Evolutionary conservation across 768 basidiomycete species (phyloP).

Genomic region (Kwoniella dendrophila): DNA sequence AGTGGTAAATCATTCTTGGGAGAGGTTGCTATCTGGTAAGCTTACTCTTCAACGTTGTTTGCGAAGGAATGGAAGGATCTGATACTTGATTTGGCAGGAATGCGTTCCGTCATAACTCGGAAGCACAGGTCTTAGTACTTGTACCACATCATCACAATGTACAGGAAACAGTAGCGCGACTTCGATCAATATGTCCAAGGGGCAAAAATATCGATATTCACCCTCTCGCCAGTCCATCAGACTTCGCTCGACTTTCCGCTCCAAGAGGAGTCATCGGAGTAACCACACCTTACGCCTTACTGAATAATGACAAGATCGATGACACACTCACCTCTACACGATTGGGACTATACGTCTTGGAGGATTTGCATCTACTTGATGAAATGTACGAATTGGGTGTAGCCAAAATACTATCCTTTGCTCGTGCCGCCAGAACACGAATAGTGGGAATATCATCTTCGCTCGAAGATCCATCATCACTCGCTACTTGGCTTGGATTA

Average conservation of each 20-base stretch:
- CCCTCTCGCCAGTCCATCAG: constrained; percentile 32
- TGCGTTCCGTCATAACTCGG: constrained; percentile 59
- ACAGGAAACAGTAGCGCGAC: constrained; percentile 60
- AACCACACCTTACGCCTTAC: constrained; percentile 42
- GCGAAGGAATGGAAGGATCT: constrained; percentile 15
- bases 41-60: neutral
- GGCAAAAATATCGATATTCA: constrained; percentile 58
- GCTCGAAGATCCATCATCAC: constrained; percentile 74
- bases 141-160: constrained; percentile 66
- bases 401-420: constrained; percentile 69
- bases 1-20: constrained; percentile 79
- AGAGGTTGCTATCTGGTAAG: constrained; percentile 71
- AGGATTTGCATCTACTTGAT: constrained; percentile 82
- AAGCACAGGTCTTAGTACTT: constrained; percentile 68
- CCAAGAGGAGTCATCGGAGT: constrained; percentile 27
- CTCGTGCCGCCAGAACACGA: constrained; percentile 67
- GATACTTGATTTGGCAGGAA: constrained; percentile 60
- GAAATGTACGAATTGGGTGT: constrained; percentile 77
- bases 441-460: constrained; percentile 77
- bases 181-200: constrained; percentile 33
- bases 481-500: constrained; percentile 82
- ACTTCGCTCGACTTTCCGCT: constrained; percentile 49
- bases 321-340: constrained; percentile 51
- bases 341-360: constrained; percentile 73
- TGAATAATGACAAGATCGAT: constrained; percentile 30